phyloP scores from a whole-genome alignment of 768 basidiomycete species.

The Trametes sanguinea region DNA sequence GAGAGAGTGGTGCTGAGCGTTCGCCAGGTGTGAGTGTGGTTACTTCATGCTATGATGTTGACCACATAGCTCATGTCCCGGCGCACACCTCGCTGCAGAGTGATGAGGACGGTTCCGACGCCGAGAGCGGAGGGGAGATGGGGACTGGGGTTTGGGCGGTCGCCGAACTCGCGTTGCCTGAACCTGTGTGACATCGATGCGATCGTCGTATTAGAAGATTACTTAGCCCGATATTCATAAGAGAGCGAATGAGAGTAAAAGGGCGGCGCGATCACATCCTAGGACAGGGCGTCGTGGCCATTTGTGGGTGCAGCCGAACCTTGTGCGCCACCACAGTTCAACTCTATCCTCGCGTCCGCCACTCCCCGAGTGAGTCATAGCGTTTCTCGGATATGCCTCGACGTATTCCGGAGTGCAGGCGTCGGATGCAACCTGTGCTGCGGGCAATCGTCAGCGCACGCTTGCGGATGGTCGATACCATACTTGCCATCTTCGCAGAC shows the following conservation, averaged over 20 bases:
- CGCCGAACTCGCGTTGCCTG: neutral
- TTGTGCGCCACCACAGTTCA: slow-evolving; percentile 1
- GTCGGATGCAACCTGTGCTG: neutral
- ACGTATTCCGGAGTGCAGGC: neutral
- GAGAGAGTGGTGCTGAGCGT: slow-evolving; percentile 10
- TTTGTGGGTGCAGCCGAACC: slow-evolving; percentile 1
- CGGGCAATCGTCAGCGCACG: neutral
- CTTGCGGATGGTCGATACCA: neutral
- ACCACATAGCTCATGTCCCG: slow-evolving; percentile 10
- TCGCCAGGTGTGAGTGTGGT: neutral
- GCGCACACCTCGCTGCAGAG: slow-evolving; percentile 8
- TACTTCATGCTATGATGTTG: neutral
- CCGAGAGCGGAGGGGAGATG: slow-evolving; percentile 2
- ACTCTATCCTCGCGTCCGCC: neutral
- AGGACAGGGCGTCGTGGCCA: slow-evolving; percentile 3
- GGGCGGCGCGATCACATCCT: slow-evolving; percentile 9
- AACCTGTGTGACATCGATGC: slow-evolving; percentile 12
- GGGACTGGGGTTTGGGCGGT: neutral
- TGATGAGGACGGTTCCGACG: neutral
- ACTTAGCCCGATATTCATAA: neutral
- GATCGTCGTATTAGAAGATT: slow-evolving; percentile 5
- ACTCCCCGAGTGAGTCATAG: slow-evolving; percentile 7
- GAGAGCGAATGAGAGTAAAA: slow-evolving; percentile 3
- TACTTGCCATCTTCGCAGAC: neutral
- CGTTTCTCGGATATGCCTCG: neutral